Conservation (phyloP, 2,329 filamentous ascomycete species). For the Penicillium aurantiogriseum region DNA sequence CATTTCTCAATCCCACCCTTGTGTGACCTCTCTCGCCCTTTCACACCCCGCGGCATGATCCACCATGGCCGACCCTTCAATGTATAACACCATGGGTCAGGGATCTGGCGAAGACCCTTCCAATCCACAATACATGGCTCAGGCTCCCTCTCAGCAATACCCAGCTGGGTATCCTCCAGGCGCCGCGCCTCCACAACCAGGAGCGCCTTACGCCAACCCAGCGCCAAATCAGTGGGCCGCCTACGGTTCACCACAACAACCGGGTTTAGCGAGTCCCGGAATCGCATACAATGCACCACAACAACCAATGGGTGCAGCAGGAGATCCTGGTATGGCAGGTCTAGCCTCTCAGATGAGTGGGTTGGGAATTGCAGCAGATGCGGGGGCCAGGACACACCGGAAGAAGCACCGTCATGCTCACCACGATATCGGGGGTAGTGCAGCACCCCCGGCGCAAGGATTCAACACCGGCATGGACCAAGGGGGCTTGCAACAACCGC, state of each 20-base stretch:
- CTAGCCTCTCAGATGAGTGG: constrained; percentile 70
- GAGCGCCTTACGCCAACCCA: constrained; percentile 36
- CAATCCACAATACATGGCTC: constrained; percentile 50
- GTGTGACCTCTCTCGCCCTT: not conserved
- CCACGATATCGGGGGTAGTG: constrained; percentile 69
- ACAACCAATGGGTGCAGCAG: constrained; percentile 27
- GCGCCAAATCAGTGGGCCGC: constrained; percentile 34
- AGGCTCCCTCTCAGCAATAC: constrained; percentile 53
- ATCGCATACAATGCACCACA: constrained; percentile 29
- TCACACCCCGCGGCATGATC: constrained; percentile 28
- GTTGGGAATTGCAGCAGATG: constrained; percentile 63
- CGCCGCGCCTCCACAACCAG: constrained; percentile 40
- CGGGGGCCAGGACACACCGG: constrained; percentile 54
- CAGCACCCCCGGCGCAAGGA: constrained; percentile 58
- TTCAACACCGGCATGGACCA: constrained; percentile 70
- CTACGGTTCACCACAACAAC: constrained; percentile 30
- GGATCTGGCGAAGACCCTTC: constrained; percentile 51
- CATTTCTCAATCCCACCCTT: constrained; percentile 3
- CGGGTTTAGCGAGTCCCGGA: constrained; percentile 26
- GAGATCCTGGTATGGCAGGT: constrained; percentile 38
- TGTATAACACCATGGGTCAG: constrained; percentile 43
- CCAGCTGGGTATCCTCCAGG: constrained; percentile 36
- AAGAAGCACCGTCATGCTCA: constrained; percentile 96
- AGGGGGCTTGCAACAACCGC: constrained; percentile 51
- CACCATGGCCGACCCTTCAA: constrained; percentile 45